A percentile compares a stretch with the other conserved stretches of the same genome.
Conservation (phyloP, 257 asterid species). For the Catharanthus roseus region DNA sequence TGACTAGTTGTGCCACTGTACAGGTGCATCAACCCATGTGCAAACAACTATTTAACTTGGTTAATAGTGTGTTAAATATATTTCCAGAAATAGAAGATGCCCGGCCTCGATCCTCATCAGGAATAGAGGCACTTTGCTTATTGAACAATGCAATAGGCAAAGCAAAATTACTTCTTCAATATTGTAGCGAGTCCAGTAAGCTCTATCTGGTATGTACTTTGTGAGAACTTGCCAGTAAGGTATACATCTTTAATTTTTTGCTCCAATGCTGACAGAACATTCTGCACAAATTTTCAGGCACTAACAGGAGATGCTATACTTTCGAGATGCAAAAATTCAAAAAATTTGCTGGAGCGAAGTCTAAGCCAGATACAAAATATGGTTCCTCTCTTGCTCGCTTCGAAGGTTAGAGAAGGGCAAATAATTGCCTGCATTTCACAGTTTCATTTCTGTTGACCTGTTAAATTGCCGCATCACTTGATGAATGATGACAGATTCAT, state of each 20-base stretch:
- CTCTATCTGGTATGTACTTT: conserved; percentile 69
- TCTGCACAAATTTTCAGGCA: conserved; percentile 44
- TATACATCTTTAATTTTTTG: conserved; percentile 3
- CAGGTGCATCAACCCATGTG: conserved; percentile 83
- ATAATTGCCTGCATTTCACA: neutral
- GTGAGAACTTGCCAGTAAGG: conserved; percentile 4
- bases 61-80: conserved; percentile 36
- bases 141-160: conserved; percentile 52
- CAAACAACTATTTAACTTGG: conserved; percentile 44
- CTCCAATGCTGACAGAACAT: conserved; percentile 1
- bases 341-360: conserved; percentile 57
- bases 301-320: conserved; percentile 75
- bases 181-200: conserved; percentile 77
- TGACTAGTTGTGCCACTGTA: conserved; percentile 15
- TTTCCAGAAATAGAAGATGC: conserved; percentile 69
- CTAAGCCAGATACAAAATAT: conserved; percentile 53
- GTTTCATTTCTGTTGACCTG: neutral
- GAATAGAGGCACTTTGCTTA: conserved; percentile 67
- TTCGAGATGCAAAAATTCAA: conserved; percentile 63
- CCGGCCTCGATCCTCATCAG: conserved; percentile 80
- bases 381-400: conserved; percentile 75
- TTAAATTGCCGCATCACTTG: conserved; percentile 2
- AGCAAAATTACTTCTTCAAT: conserved; percentile 56
- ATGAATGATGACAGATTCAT: neutral
- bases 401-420: conserved; percentile 47